Base-by-base conservation (phyloP, 192 early-diverging fungal species). In the Coemansia sp. region DNA sequence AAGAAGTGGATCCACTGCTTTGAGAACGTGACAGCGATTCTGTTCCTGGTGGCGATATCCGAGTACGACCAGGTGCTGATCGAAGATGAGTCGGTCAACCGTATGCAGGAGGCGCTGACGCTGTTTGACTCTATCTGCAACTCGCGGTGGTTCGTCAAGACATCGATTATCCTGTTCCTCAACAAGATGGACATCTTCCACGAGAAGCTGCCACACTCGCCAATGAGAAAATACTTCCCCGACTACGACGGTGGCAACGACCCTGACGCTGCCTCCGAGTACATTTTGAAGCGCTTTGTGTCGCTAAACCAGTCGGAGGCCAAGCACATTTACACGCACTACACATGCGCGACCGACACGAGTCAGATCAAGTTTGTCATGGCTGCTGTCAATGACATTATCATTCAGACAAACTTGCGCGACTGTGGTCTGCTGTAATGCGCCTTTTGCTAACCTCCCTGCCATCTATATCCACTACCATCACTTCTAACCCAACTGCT, bases 1-100 rank as follows among this genome's bases (percentile, higher is more conserved):
- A 98, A 98, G 69, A 98, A 98, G 83, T 97, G 96, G 96, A 95
- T 96, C 64, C 96, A 96, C 80, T 98, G 94, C 67, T 98, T 98
- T 65, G 96, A 98, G 71, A 93, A 95, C 67, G 94, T 97, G 18
- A 97, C 93, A 1, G 90, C 93, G 4, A 94, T 98, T 63, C 84
- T 98, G 28, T 98, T 98, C 78, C 75, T 98, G 70, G 94, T 96
- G 17, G 96, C 96, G 28, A 94, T 96, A 56, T 88, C 85, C 24
- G 94, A 96, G 82, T 98, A 96, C 66, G 94, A 98, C 82, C 96
- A 98, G 81, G 84, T 93, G 9, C 79, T 96, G 28, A 88, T 94
- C 44, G 95, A 98, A 84, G 95, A 98, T 76, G 94, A 96, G 79
- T 92, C 90, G 26, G 91, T 96, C 67, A 95, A 95, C 84, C 92